Conservation (phyloP, 768 basidiomycete genomes). For the Fistulinella prunicolor region DNA sequence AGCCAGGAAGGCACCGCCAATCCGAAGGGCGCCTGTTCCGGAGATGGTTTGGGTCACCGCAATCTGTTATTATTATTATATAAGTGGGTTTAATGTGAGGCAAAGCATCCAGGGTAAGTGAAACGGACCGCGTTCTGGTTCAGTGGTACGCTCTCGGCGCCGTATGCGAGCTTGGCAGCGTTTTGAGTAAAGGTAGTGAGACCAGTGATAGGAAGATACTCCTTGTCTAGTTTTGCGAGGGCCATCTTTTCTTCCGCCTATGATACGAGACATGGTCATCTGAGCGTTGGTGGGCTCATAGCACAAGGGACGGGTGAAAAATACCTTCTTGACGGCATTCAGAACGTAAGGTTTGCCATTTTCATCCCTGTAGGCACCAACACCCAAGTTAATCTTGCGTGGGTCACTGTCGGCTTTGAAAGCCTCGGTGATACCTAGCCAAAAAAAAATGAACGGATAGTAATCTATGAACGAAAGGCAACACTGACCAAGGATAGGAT, state of each 20-base stretch:
- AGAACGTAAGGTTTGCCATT: conserved; percentile 95
- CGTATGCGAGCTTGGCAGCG: conserved; percentile 90
- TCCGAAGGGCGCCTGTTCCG: conserved; percentile 94
- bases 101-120: neutral
- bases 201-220: conserved; percentile 95
- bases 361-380: conserved; percentile 93
- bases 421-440: conserved; percentile 83
- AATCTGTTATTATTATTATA: conserved; percentile 64
- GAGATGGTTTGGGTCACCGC: conserved; percentile 93
- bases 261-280: conserved; percentile 1
- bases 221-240: conserved; percentile 76
- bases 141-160: conserved; percentile 71
- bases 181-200: conserved; percentile 80
- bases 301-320: neutral
- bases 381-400: conserved; percentile 96
- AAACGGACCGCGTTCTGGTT: conserved; percentile 66
- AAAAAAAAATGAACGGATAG: conserved; percentile 8
- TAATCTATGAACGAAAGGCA: neutral
- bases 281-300: neutral
- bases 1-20: conserved; percentile 89
- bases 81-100: neutral
- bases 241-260: conserved; percentile 78
- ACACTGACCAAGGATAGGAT: conserved; percentile 81
- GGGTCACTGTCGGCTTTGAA: conserved; percentile 94
- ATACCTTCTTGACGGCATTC: conserved; percentile 81